These are phyloP conservation scores for Hapsidospora chrysogenum DNA, from an alignment of 495 filamentous ascomycete species.

Conservation along the genomic window DNA sequence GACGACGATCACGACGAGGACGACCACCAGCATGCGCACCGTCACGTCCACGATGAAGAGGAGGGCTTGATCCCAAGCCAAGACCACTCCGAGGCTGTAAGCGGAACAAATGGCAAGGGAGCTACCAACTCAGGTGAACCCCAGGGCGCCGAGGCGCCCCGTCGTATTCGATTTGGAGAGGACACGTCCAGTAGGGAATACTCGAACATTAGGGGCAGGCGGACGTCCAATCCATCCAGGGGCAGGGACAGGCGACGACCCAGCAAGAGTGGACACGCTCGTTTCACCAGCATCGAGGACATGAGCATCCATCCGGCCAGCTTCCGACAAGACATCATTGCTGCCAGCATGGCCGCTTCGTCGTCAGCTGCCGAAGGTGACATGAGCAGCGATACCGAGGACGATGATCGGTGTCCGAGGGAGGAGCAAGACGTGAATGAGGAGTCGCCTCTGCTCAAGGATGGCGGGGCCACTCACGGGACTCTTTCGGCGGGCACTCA, in stretches of 20 bases:
- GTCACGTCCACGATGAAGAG: slow-evolving; percentile 23
- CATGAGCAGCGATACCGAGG: slow-evolving; percentile 31
- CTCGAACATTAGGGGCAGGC: slow-evolving; percentile 11
- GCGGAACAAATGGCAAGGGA: too few relatives aligned
- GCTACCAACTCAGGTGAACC: too few relatives aligned
- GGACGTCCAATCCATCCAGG: slow-evolving; percentile 13
- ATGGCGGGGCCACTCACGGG: slow-evolving; percentile 10
- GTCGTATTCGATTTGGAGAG: slow-evolving; percentile 16
- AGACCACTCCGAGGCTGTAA: slow-evolving; percentile 15
- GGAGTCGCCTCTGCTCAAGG: slow-evolving; percentile 5
- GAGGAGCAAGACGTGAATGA: slow-evolving; percentile 7
- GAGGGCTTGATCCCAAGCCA: slow-evolving; percentile 13
- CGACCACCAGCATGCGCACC: slow-evolving; percentile 15
- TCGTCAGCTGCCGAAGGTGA: slow-evolving; percentile 28
- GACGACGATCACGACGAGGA: slow-evolving; percentile 26
- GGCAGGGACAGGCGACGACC: slow-evolving; percentile 34
- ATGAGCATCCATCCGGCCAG: slow-evolving; percentile 79
- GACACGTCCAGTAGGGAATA: slow-evolving; percentile 2
- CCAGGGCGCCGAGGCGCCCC: slow-evolving; percentile 12
- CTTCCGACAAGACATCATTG: slow-evolving; percentile 82
- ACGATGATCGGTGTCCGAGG: too few relatives aligned
- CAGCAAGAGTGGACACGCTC: slow-evolving; percentile 31
- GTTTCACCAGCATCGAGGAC: slow-evolving; percentile 44
- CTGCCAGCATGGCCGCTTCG: slow-evolving; percentile 41
- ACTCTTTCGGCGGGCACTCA: slow-evolving; percentile 5